Base-by-base conservation (phyloP, 1,284 basidiomycete species). In the Peniophora sp. region DNA sequence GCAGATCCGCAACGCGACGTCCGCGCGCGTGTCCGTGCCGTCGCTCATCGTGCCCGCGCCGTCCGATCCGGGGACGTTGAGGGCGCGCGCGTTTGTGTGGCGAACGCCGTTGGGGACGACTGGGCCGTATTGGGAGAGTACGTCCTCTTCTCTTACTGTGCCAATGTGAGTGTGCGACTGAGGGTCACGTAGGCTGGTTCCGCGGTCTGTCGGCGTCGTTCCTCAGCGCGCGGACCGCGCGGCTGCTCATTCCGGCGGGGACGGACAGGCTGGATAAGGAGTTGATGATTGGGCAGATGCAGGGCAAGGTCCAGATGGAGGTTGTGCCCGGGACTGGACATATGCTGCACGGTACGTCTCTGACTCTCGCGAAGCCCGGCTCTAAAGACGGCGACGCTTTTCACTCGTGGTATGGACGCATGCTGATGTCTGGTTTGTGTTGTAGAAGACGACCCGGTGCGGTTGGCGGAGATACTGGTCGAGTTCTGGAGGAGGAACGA, bases 201-300 rank as follows among this genome's bases (percentile, higher is more conserved):
- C 72, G 74, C 2, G 86, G 86, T 0, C 74, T 99, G 0, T 95
- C 92, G 3, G 67, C 69, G 17, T 76, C 79, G 22, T 99, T 99
- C 67, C 73, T 98, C 3, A 65, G 74, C 0, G 79, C 84, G 0
- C 79, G 84, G 15, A 81, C 90, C 0, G 94, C 94, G 0, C 82
- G 94, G 14, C 68, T 99, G 24, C 78, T 99, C 24, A 79, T 98
- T 3, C 75, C 99, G 11, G 96, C 97, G 0, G 95, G 95, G 0
- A 86, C 94, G 9, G 96, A 99, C 60, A 74, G 94, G 8, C 78
- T 99, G 2, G 97, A 99, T 64, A 88, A 83, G 57, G 85, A 92
- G 57, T 76, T 99, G 39, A 97, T 97, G 88, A 95, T 99, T 47
- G 97, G 94, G 0, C 96, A 99, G 67, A 98, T 99, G 96, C 86